Evolutionary conservation across 768 basidiomycete genomes (phyloP).

Genomic region (Serendipita sp.): DNA sequence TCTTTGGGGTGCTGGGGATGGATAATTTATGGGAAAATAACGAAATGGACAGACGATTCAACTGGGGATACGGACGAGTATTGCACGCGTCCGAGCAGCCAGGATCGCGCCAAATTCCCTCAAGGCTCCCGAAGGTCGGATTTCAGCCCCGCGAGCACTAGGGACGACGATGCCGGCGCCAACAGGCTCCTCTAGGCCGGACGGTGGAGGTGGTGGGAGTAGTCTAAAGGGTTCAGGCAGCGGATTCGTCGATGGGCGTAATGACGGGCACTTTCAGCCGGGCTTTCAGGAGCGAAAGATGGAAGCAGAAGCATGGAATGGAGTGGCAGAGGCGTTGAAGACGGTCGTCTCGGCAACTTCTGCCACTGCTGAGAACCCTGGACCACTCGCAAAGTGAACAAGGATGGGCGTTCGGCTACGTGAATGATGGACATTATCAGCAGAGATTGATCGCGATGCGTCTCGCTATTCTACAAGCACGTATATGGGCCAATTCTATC

Average conservation of each 20-base stretch:
- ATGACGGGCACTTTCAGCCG: neutral
- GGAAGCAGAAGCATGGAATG: neutral
- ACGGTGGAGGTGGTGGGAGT: neutral
- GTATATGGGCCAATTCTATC: no score
- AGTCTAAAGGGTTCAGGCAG: neutral
- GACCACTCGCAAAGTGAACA: neutral
- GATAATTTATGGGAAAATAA: no score
- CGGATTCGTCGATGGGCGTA: neutral
- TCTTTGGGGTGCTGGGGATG: no score
- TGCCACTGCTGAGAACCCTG: neutral
- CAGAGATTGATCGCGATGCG: neutral
- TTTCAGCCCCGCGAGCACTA: neutral
- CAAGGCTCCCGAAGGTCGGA: neutral
- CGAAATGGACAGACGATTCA: neutral
- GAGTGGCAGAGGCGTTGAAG: neutral
- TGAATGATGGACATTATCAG: neutral
- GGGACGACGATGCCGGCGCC: neutral
- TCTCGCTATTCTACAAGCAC: neutral
- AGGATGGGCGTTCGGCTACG: neutral
- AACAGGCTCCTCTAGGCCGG: neutral
- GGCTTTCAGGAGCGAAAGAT: neutral
- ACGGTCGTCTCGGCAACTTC: neutral
- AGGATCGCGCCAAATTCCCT: neutral
- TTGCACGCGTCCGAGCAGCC: neutral
- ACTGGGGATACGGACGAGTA: conserved; percentile 1